Evolutionary conservation across 2,329 filamentous ascomycete species (phyloP).

Genomic region (Ascomycota sp.): DNA sequence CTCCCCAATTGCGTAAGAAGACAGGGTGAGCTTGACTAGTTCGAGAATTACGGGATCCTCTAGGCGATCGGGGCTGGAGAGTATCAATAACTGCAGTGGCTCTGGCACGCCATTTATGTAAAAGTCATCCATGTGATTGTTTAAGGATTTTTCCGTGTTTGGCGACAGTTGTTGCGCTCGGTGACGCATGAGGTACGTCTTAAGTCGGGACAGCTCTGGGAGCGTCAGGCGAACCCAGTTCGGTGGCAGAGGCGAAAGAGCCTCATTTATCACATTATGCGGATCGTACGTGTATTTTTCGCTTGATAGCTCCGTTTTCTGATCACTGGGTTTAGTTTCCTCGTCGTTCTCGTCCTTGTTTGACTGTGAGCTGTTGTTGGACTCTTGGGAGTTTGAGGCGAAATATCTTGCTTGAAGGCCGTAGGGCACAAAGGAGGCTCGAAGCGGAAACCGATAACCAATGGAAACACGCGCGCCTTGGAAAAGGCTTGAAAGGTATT

Average conservation of each 20-base stretch:
- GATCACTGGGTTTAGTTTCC: neutral
- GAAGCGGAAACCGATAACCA: conserved; percentile 13
- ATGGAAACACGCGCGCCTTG: conserved; percentile 17
- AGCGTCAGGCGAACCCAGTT: conserved; percentile 25
- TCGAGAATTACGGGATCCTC: too few species aligned
- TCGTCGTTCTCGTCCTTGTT: conserved; percentile 3
- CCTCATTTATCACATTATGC: too few species aligned
- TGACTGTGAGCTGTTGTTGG: conserved; percentile 12
- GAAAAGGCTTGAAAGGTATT: conserved; percentile 28
- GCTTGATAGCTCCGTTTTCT: too few species aligned
- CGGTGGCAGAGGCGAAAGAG: conserved; percentile 14
- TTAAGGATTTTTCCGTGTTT: conserved; percentile 33
- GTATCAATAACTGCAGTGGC: too few species aligned
- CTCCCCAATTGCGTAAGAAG: too few species aligned
- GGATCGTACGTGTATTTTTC: too few species aligned
- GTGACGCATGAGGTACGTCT: conserved; percentile 19
- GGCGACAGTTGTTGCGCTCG: conserved; percentile 32
- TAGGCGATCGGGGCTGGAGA: too few species aligned
- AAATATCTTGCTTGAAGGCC: conserved; percentile 14
- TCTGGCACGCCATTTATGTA: too few species aligned
- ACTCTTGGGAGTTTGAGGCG: conserved; percentile 16
- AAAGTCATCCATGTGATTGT: neutral
- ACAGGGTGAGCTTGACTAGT: too few species aligned
- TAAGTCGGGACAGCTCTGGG: conserved; percentile 27
- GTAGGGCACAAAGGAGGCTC: conserved; percentile 14